Base-by-base conservation (phyloP, 345 rosid genomes). In the Adansonia digitata region DNA sequence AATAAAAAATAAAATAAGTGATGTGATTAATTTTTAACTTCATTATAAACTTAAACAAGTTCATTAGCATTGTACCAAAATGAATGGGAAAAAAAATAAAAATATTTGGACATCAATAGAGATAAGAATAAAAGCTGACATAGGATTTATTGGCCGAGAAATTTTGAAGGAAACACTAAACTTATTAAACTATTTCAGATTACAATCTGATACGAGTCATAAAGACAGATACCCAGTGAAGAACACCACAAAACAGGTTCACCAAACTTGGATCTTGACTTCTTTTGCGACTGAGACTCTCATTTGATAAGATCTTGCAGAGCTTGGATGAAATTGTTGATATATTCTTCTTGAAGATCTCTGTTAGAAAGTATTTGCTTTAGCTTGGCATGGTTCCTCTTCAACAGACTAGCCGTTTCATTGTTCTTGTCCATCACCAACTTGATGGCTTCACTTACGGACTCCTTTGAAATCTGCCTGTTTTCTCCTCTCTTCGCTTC, bases 401-500 rank as follows among this genome's bases (percentile, higher is more conserved):
- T 77, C 40, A 79, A 35, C 2, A 43, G 34, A 12, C 3, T n/a
- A 37, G 79, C 87, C 0, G 72, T 15, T 51, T 73, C 75, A 70
- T 66, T 72, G 22, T 75, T 81, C 82, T 72, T 79, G 31, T 79
- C 60, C 85, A 79, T 77, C 72, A 81, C 77, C 2, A 64, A 69
- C 2, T 51, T 73, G 67, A 81, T 59, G 0, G 80, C 85, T 60
- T 34, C n/a, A 6, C 75, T 45, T 63, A 81, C 62, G 5, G 52
- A 72, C 51, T 79, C 87, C 45, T 84, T 84, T 0, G 80, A 53
- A 35, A 81, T 61, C 80, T 81, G 75, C 55, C 80, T 79, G 40
- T 81, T 70, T 59, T 71, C 34, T 15, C 53, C 79, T 51, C 86
- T 83, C 57, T 56, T n/a, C 1, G 80, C 85, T 75, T 87, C 85